These are phyloP conservation scores for Psilocybe tampanensis DNA, from an alignment of 768 basidiomycete genomes.

Conservation along the genomic window DNA sequence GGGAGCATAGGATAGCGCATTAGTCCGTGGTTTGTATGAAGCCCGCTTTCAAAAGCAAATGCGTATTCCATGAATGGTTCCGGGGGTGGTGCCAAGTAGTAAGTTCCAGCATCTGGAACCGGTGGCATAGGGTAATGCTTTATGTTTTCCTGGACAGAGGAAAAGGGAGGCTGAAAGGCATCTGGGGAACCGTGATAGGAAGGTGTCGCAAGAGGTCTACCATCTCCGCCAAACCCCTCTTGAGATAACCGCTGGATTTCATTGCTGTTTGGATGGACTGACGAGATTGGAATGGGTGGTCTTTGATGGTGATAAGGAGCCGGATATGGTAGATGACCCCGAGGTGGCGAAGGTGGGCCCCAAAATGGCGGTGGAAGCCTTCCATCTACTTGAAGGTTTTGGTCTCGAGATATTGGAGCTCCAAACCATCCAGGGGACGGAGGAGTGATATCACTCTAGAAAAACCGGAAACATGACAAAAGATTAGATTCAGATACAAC, in stretches of 20 bases:
- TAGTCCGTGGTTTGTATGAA: neutral
- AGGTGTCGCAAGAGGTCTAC: conserved; percentile 9
- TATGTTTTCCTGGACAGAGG: conserved; percentile 39
- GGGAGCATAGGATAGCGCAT: conserved; percentile 4
- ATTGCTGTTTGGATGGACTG: neutral
- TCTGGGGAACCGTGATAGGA: conserved; percentile 8
- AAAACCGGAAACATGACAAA: neutral
- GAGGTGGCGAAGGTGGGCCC: neutral
- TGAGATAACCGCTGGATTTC: conserved; percentile 1
- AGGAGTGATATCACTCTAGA: neutral
- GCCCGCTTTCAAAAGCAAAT: conserved; percentile 49
- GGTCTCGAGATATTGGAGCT: neutral
- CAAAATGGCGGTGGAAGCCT: neutral
- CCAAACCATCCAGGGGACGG: neutral
- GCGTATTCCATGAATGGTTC: conserved; percentile 58
- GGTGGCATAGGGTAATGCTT: conserved; percentile 50
- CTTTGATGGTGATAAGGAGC: conserved; percentile 2
- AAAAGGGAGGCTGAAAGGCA: conserved; percentile 8
- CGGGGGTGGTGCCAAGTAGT: conserved; percentile 55
- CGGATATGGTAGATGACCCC: neutral
- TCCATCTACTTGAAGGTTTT: neutral
- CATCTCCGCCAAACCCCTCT: conserved; percentile 25
- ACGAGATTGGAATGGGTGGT: neutral
- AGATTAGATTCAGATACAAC: too few relatives aligned
- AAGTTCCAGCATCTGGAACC: conserved; percentile 53